Conservation (phyloP, 2,329 filamentous ascomycete species). For the Fusarium neocosmosporiellum region DNA sequence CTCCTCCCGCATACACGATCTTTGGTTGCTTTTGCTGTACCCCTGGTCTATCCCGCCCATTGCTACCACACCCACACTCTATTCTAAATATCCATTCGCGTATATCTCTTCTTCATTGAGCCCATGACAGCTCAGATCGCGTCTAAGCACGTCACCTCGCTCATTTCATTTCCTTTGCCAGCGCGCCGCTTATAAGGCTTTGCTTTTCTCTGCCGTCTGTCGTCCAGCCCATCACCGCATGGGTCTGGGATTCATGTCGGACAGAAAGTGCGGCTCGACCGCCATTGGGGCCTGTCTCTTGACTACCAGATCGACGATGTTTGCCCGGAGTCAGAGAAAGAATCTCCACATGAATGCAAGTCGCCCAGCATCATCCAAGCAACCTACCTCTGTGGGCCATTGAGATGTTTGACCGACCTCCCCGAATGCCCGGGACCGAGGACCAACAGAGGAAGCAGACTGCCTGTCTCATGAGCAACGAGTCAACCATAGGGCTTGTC, state of each 20-base stretch:
- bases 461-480: background rate
- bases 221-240: background rate
- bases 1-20: conserved; percentile 40
- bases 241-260: conserved; percentile 5
- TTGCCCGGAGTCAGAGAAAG: background rate
- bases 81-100: conserved; percentile 1
- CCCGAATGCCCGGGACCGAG: background rate
- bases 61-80: conserved; percentile 36
- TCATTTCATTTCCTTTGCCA: conserved; percentile 15
- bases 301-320: conserved; percentile 18
- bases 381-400: background rate
- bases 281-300: conserved; percentile 15
- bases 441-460: conserved; percentile 2
- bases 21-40: conserved; percentile 40
- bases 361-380: conserved; percentile 10
- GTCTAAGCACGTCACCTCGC: conserved; percentile 31
- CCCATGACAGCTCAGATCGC: conserved; percentile 16
- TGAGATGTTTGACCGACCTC: background rate
- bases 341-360: conserved; percentile 1
- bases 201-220: background rate
- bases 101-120: conserved; percentile 10
- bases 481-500: background rate
- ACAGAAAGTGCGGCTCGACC: background rate
- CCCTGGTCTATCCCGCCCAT: conserved; percentile 33
- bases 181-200: background rate